Conservation (phyloP, 306 rosid species). For the Cajanus cajan region DNA sequence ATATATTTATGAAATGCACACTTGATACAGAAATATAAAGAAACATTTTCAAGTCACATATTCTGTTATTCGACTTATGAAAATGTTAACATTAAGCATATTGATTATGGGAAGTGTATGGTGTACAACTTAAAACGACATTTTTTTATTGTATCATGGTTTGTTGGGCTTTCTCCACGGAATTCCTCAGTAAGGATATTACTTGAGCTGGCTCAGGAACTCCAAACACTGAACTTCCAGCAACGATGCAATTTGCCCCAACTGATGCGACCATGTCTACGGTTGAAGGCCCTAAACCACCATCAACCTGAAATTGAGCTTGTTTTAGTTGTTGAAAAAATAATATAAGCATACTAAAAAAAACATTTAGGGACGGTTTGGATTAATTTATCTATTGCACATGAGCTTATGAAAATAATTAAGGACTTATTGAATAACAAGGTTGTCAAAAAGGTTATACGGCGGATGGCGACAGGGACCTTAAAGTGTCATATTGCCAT, state of each 20-base stretch:
- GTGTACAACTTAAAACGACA: not conserved
- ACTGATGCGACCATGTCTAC: conserved; percentile 73
- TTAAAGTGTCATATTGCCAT: too few species aligned
- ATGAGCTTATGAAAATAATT: not conserved
- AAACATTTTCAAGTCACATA: conserved; percentile 13
- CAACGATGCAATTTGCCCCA: conserved; percentile 94
- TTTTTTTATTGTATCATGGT: conserved; percentile 22
- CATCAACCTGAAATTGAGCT: conserved; percentile 67
- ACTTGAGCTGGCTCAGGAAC: conserved; percentile 79
- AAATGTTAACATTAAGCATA: not conserved
- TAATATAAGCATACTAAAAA: not conserved
- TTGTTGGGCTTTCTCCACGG: conserved; percentile 62
- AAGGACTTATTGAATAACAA: too few species aligned
- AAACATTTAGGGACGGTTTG: not conserved
- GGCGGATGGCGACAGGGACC: too few species aligned
- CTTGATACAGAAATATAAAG: not conserved
- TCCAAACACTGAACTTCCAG: conserved; percentile 97
- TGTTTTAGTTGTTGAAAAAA: conserved; percentile 12
- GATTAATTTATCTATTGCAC: not conserved
- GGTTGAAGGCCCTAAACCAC: conserved; percentile 96
- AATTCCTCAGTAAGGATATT: conserved; percentile 66
- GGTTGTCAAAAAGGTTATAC: too few species aligned
- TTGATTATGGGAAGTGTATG: not conserved
- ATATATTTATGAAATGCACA: conserved; percentile 11
- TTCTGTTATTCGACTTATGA: conserved; percentile 22